Evolutionary conservation across 2,329 filamentous ascomycete species (phyloP).

Genomic region (Pseudogymnoascus verrucosus): DNA sequence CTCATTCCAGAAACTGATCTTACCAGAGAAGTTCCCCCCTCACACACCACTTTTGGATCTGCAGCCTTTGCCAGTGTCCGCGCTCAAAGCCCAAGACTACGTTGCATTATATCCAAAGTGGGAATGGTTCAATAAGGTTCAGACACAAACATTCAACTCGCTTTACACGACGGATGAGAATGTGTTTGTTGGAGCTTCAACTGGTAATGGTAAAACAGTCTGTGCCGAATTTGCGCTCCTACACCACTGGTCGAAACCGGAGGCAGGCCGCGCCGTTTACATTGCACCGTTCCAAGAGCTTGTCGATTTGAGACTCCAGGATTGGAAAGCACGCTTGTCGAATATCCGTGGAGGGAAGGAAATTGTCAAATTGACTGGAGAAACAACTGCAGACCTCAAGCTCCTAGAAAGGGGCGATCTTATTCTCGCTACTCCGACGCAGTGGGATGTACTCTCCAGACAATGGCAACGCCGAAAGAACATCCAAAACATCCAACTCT

Average conservation of each 20-base stretch:
- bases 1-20: constrained; percentile 87
- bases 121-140: constrained; percentile 91
- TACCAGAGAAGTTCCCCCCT: constrained; percentile 91
- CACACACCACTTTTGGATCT: constrained; percentile 89
- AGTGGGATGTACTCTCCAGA: constrained; percentile 93
- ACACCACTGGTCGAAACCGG: constrained; percentile 70
- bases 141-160: constrained; percentile 94
- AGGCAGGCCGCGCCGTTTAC: constrained; percentile 77
- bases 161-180: constrained; percentile 88
- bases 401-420: constrained; percentile 80
- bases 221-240: constrained; percentile 92
- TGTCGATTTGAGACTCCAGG: constrained; percentile 69
- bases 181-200: constrained; percentile 85
- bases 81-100: constrained; percentile 79
- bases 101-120: constrained; percentile 73
- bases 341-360: constrained; percentile 73
- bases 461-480: constrained; percentile 98
- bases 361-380: constrained; percentile 87
- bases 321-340: constrained; percentile 75
- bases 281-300: constrained; percentile 92
- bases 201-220: constrained; percentile 92
- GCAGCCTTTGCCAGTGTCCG: constrained; percentile 81
- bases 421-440: constrained; percentile 81
- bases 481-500: constrained; percentile 78
- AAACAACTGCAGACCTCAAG: constrained; percentile 84